These are phyloP conservation scores for Narthecium ossifragum DNA, from an alignment of 106 monocot species.

Conservation along the genomic window DNA sequence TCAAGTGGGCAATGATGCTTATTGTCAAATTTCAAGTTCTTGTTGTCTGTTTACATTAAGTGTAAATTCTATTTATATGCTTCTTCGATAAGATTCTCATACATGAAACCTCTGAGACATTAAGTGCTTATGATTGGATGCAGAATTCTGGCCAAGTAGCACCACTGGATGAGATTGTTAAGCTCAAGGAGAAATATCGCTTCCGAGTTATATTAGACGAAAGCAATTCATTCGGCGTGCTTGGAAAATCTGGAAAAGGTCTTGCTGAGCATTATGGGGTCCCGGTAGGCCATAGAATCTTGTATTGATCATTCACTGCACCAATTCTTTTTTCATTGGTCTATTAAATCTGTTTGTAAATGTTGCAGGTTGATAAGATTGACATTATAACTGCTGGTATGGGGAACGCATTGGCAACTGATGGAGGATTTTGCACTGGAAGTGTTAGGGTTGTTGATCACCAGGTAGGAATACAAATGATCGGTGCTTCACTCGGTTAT, in stretches of 20 bases:
- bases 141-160: slow-evolving; percentile 98
- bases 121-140: too few relatives aligned
- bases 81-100: too few relatives aligned
- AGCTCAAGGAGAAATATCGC: slow-evolving; percentile 84
- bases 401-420: slow-evolving; percentile 94
- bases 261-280: slow-evolving; percentile 75
- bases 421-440: slow-evolving; percentile 98
- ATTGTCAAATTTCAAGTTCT: too few relatives aligned
- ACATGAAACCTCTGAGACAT: too few relatives aligned
- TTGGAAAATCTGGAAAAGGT: slow-evolving; percentile 84
- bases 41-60: too few relatives aligned
- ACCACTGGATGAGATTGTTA: slow-evolving; percentile 81
- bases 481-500: too few relatives aligned
- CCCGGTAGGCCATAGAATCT: slow-evolving; percentile 31
- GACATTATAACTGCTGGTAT: slow-evolving; percentile 96
- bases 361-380: slow-evolving; percentile 78
- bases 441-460: slow-evolving; percentile 94
- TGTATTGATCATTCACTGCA: neutral
- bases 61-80: too few relatives aligned
- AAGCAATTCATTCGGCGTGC: slow-evolving; percentile 85
- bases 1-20: too few relatives aligned
- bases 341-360: neutral
- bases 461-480: slow-evolving; percentile 67
- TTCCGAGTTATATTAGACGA: slow-evolving; percentile 78
- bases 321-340: neutral